phyloP scores from a whole-genome alignment of 2,329 filamentous ascomycete species.

The Fusarium citri region DNA sequence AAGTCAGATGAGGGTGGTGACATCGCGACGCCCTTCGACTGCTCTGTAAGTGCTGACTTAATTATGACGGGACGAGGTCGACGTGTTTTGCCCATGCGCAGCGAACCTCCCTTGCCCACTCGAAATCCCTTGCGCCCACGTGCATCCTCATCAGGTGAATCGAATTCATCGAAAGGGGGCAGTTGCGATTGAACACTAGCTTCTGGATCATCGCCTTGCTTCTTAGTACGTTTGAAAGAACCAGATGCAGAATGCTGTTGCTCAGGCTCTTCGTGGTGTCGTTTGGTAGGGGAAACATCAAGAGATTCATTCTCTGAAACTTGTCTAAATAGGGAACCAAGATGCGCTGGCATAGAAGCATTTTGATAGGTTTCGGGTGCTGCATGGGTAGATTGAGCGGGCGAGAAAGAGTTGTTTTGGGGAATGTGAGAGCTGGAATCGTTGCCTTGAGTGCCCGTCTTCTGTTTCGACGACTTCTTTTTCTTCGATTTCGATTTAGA shows the following conservation, averaged over 20 bases:
- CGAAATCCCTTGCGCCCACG: constrained; percentile 42
- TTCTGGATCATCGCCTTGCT: constrained; percentile 1
- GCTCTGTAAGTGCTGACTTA: constrained; percentile 30
- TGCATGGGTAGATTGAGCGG: neutral
- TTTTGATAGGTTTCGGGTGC: neutral
- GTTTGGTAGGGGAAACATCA: constrained; percentile 23
- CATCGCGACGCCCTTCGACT: constrained; percentile 8
- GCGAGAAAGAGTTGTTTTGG: neutral
- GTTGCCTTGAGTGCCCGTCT: constrained; percentile 3
- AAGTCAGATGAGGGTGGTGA: constrained; percentile 29
- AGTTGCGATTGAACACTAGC: neutral
- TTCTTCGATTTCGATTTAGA: constrained; percentile 25
- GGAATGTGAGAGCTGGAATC: neutral
- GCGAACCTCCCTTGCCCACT: constrained; percentile 49
- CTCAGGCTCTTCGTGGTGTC: constrained; percentile 25
- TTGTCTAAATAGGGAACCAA: neutral
- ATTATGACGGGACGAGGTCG: constrained; percentile 35
- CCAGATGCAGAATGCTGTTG: neutral
- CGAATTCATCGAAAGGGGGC: constrained; percentile 12
- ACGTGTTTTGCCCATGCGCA: constrained; percentile 49
- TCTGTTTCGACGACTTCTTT: constrained; percentile 42
- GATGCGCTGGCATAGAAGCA: neutral
- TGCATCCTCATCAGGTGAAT: constrained; percentile 16
- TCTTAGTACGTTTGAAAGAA: constrained; percentile 35
- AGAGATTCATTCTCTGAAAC: neutral